Conservation (phyloP, 2,329 filamentous ascomycete species). For the Daldinia sp. region DNA sequence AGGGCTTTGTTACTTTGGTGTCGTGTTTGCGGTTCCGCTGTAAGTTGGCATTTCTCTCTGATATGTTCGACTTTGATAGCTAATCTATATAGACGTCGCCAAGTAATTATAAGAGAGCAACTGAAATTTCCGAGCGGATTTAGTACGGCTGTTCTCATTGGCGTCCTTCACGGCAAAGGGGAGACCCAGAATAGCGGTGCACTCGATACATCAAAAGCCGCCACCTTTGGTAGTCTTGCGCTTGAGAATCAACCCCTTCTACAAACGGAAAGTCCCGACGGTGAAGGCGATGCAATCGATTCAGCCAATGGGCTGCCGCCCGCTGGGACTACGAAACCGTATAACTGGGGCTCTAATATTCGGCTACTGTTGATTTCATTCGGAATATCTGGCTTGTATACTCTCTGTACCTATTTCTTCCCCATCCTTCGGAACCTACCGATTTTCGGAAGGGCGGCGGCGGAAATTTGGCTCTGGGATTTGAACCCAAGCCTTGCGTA, state of each 20-base stretch:
- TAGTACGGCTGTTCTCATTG: slow-evolving; percentile 92
- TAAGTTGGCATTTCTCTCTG: slow-evolving; percentile 44
- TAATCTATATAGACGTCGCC: slow-evolving; percentile 64
- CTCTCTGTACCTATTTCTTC: slow-evolving; percentile 87
- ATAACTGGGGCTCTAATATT: slow-evolving; percentile 58
- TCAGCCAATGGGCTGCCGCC: slow-evolving; percentile 39
- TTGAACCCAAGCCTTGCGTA: slow-evolving; percentile 97
- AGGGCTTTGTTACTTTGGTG: slow-evolving; percentile 94
- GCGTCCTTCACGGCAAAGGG: slow-evolving; percentile 78
- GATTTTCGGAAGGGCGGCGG: slow-evolving; percentile 78
- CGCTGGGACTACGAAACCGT: slow-evolving; percentile 49
- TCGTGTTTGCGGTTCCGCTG: slow-evolving; percentile 93
- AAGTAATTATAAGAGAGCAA: slow-evolving; percentile 93
- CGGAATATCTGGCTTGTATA: slow-evolving; percentile 69
- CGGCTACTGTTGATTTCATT: slow-evolving; percentile 66
- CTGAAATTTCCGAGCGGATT: slow-evolving; percentile 95
- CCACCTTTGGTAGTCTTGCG: slow-evolving; percentile 47
- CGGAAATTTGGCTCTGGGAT: slow-evolving; percentile 89
- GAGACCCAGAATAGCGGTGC: slow-evolving; percentile 46
- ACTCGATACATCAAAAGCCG: slow-evolving; percentile 43
- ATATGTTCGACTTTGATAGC: neutral
- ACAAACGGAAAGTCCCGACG: slow-evolving; percentile 30
- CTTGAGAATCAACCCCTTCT: slow-evolving; percentile 46
- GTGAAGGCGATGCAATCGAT: slow-evolving; percentile 32
- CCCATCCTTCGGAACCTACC: slow-evolving; percentile 87